phyloP scores from a whole-genome alignment of 1,284 basidiomycete genomes.

The Sporisorium reilianum region DNA sequence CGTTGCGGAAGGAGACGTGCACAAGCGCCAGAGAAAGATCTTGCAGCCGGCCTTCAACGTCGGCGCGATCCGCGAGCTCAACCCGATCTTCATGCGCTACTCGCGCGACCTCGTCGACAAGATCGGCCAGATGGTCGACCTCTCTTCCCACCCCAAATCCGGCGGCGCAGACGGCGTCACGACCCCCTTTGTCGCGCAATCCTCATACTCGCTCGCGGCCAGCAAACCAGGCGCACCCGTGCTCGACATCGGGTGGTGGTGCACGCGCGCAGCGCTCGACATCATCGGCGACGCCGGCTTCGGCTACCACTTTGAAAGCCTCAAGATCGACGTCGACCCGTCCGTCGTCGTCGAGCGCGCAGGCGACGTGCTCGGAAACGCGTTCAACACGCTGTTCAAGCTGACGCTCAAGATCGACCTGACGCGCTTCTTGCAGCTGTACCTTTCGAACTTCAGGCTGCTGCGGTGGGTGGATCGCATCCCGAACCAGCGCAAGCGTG shows the following conservation, averaged over 20 bases:
- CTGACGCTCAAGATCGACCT: conserved; percentile 35
- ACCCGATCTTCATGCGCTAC: conserved; percentile 55
- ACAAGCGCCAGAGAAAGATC: conserved; percentile 61
- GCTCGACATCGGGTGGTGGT: conserved; percentile 50
- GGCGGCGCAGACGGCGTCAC: conserved; percentile 25
- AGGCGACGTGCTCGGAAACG: conserved; percentile 41
- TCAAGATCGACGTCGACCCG: conserved; percentile 39
- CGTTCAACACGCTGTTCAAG: conserved; percentile 51
- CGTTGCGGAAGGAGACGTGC: conserved; percentile 61
- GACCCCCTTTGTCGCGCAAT: conserved; percentile 24
- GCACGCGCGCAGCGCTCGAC: conserved; percentile 53
- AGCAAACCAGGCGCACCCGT: conserved; percentile 40
- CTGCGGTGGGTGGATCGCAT: conserved; percentile 60
- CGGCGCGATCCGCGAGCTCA: conserved; percentile 56
- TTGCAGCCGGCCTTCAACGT: conserved; percentile 63
- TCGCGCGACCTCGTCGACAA: conserved; percentile 32
- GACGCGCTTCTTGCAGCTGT: conserved; percentile 44
- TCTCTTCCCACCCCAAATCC: conserved; percentile 1
- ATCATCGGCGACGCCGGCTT: conserved; percentile 64
- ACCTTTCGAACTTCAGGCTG: conserved; percentile 48
- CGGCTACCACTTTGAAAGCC: conserved; percentile 48
- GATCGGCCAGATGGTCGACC: conserved; percentile 46
- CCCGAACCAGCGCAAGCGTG: conserved; percentile 50
- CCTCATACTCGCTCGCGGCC: conserved; percentile 7
- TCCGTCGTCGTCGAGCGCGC: conserved; percentile 16